These are phyloP conservation scores for Limnomonas spitsbergensis DNA, from an alignment of 139 green algal species.

Conservation along the genomic window DNA sequence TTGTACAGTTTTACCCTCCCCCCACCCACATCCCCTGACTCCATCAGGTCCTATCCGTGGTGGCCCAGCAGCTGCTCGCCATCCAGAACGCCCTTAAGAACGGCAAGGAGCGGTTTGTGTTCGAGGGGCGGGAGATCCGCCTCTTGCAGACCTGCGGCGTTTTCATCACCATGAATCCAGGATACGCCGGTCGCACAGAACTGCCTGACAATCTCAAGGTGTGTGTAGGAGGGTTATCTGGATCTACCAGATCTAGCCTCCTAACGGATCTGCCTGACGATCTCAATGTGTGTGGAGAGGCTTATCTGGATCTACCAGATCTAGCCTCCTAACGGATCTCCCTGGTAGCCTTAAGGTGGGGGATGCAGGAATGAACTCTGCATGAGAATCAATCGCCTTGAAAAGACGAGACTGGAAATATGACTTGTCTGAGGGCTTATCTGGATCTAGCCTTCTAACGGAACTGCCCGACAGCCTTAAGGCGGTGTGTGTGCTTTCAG, in stretches of 20 bases:
- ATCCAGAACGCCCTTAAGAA: constrained; percentile 68
- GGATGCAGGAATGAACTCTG: not conserved
- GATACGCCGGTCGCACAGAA: constrained; percentile 68
- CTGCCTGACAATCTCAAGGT: constrained; percentile 79
- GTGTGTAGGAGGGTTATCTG: too few relatives aligned
- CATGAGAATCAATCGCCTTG: too few relatives aligned
- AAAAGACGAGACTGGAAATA: too few relatives aligned
- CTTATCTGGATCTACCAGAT: not conserved
- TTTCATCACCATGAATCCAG: constrained; percentile 87
- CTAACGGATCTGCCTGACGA: not conserved
- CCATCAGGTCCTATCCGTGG: too few relatives aligned
- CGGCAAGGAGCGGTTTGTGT: constrained; percentile 47
- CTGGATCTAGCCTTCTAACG: too few relatives aligned
- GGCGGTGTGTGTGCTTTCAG: too few relatives aligned
- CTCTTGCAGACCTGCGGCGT: constrained; percentile 71
- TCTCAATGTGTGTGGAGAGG: not conserved
- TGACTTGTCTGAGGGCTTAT: too few relatives aligned
- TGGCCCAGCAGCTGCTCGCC: constrained; percentile 62
- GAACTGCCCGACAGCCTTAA: too few relatives aligned
- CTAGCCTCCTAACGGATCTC: not conserved
- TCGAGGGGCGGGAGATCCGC: constrained; percentile 72
- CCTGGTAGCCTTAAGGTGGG: not conserved
- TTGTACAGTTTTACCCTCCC: too few relatives aligned
- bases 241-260: not conserved
- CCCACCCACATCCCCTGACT: too few relatives aligned